Base-by-base conservation (phyloP, 352 stramenopile genomes). In the Globisporangium viniferum region DNA sequence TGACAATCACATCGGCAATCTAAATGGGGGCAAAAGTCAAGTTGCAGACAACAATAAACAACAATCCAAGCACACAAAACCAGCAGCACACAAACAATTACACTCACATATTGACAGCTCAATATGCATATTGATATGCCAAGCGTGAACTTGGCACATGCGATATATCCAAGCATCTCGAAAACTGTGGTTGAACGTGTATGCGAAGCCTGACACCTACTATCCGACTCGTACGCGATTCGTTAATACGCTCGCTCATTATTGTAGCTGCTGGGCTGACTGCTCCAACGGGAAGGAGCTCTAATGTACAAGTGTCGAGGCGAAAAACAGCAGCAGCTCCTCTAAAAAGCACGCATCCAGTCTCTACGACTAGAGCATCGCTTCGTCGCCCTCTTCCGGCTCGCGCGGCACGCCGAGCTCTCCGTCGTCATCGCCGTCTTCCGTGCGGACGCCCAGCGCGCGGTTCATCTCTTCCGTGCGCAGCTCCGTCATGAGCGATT, bases 401-500 rank as follows among this genome's bases (percentile, higher is more conserved):
- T 72, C 67, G 44, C 29, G 54, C 20, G 60, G 59, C 29, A 59
- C 31, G 8, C 60, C 67, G 5, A 63, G 33, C 24, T 41, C n/a
- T n/a, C 58, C 49, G 24, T 64, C 48, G 1, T 67, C 44, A 35
- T 64, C 71, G 20, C 72, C 70, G 46, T 72, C 64, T 7, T 68
- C 51, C 15, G 65, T 48, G 3, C 62, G 63, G 20, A 73, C 61
- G 10, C 63, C 56, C 10, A 73, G 53, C 29, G 68, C 70, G n/a
- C 84, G 84, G 0, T 68, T 63, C 59, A 72, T 84, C 58, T 92
- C 84, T 62, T 88, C 86, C 24, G 78, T 74, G 33, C 81, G 72
- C 49, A 92, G 59, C 33, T 92, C 84, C 9, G 66, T 65, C 80
- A 92, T 80, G 22, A 92, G 70, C 1, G 78, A 74, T 57, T 92